phyloP scores from a whole-genome alignment of 306 rosid genomes.

The Rosa persica region DNA sequence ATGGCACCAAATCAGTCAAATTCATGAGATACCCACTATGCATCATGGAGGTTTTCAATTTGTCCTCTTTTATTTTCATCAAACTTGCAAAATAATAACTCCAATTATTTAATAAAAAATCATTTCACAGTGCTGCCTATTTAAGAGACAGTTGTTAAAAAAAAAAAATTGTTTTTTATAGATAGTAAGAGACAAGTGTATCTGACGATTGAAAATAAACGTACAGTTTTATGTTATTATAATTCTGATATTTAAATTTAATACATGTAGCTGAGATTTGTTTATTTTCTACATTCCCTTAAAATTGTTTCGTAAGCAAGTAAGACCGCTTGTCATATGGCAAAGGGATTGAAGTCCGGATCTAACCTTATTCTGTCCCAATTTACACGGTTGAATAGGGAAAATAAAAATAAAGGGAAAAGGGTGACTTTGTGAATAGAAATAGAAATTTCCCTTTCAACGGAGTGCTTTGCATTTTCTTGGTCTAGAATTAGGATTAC shows the following conservation, averaged over 20 bases:
- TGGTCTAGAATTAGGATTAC: slow-evolving; percentile 1
- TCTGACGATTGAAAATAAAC: no score
- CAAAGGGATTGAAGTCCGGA: neutral
- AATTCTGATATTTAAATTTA: no score
- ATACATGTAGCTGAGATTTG: no score
- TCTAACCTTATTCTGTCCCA: neutral
- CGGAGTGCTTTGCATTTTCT: slow-evolving; percentile 11
- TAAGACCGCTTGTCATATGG: no score
- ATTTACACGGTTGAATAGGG: neutral
- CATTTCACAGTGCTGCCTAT: no score
- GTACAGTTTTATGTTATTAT: no score
- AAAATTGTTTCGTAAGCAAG: no score
- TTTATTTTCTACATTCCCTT: no score
- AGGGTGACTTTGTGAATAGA: neutral
- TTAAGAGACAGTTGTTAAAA: no score
- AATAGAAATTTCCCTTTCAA: slow-evolving; percentile 13
- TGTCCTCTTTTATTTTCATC: slow-evolving; percentile 11
- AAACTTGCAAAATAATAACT: neutral
- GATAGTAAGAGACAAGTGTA: no score
- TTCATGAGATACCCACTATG: slow-evolving; percentile 71
- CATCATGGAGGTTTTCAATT: slow-evolving; percentile 41
- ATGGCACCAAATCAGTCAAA: slow-evolving; percentile 54
- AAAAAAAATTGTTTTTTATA: no score
- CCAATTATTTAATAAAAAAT: neutral
- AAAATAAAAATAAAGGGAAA: neutral